A percentile compares a stretch with the other conserved stretches of the same genome.
phyloP scores from a whole-genome alignment of 164 flowering plant species.

The Umbellularia californica region DNA sequence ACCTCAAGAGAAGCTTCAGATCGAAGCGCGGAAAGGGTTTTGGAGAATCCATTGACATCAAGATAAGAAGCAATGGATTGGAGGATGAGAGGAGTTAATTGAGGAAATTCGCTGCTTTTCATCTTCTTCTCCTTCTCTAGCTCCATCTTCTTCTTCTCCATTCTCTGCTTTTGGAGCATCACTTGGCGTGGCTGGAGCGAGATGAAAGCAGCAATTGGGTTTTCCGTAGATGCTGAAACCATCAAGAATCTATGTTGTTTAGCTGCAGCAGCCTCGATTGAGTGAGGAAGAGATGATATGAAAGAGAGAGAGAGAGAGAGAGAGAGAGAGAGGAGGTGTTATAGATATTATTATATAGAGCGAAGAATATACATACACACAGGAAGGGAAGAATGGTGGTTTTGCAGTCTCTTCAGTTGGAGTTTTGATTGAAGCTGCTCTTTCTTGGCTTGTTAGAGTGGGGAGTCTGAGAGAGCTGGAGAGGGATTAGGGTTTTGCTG shows the following conservation, averaged over 20 bases:
- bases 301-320: not conserved
- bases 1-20: constrained; percentile 48
- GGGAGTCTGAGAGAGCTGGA: too few relatives aligned
- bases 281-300: not conserved
- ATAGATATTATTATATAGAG: too few relatives aligned
- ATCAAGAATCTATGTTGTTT: not conserved
- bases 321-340: not conserved
- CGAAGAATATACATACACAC: too few relatives aligned
- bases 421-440: too few relatives aligned
- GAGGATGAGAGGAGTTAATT: constrained; percentile 23
- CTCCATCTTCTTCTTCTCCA: constrained; percentile 2
- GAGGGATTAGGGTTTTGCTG: too few relatives aligned
- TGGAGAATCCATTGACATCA: constrained; percentile 43
- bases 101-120: constrained; percentile 7
- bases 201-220: constrained; percentile 13
- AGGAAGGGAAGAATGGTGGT: too few relatives aligned
- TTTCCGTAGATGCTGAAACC: not conserved
- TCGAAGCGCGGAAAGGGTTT: constrained; percentile 46
- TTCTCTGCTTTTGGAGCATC: constrained; percentile 23
- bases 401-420: too few relatives aligned
- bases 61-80: constrained; percentile 45
- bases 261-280: not conserved
- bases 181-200: constrained; percentile 60
- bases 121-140: constrained; percentile 5
- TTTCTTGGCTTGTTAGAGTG: too few relatives aligned